Percentiles rank a stretch among this genome's conserved stretches.
These are phyloP conservation scores for Arthrobotrys sphaeroides DNA, from an alignment of 2,329 filamentous ascomycete genomes.

Conservation along the genomic window DNA sequence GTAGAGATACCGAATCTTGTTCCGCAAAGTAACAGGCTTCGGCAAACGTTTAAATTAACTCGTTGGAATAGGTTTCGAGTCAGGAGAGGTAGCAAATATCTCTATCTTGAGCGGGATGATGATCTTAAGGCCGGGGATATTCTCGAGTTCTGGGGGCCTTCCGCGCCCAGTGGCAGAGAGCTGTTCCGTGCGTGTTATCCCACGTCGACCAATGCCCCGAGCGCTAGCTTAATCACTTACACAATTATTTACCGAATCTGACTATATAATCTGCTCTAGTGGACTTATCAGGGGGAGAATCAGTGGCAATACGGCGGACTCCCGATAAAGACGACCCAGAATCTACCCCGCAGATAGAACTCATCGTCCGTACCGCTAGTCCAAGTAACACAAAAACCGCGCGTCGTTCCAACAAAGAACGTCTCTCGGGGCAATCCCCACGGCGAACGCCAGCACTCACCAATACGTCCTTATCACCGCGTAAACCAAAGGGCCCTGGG, in stretches of 20 bases:
- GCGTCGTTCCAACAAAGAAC: not conserved
- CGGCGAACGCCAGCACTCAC: not conserved
- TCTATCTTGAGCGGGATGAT: not conserved
- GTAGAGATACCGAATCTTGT: no score
- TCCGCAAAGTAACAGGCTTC: no score
- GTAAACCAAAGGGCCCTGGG: not conserved
- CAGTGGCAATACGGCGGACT: not conserved
- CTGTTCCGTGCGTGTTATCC: constrained; percentile 26
- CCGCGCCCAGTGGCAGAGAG: not conserved
- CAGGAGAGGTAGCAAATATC: not conserved
- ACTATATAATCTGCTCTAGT: no score
- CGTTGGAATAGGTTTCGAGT: constrained; percentile 24
- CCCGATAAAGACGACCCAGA: not conserved
- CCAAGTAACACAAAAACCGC: constrained; percentile 16
- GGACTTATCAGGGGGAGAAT: no score
- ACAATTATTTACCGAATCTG: no score
- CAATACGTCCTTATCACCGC: not conserved
- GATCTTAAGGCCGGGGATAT: constrained; percentile 19
- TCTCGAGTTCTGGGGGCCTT: constrained; percentile 43
- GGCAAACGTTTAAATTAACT: not conserved
- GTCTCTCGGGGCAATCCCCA: not conserved
- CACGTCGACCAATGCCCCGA: no score
- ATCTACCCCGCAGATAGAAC: constrained; percentile 8
- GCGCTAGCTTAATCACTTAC: no score
- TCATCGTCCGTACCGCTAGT: constrained; percentile 3